Percentiles rank a stretch among this genome's conserved stretches.
These are phyloP conservation scores for Leccinum pellstonianum DNA, from an alignment of 768 basidiomycete genomes.

Conservation along the genomic window DNA sequence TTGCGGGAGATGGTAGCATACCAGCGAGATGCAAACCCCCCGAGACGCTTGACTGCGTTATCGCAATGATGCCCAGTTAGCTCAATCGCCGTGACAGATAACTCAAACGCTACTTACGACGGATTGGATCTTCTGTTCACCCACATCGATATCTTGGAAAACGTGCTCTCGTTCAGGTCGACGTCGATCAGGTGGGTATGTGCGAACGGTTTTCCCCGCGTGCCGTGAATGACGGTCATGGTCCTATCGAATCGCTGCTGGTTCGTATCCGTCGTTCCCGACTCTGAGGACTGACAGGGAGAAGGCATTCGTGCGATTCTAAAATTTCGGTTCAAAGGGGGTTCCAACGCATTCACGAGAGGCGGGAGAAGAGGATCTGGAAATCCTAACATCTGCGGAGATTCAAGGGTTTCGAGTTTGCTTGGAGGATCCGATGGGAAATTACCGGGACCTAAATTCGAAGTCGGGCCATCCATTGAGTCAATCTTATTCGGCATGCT, in stretches of 20 bases:
- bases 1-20: conserved; percentile 39
- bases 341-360: conserved; percentile 10
- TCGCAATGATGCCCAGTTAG: background rate
- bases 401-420: background rate
- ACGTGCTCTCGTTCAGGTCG: conserved; percentile 29
- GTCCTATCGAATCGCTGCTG: conserved; percentile 14
- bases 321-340: conserved; percentile 21
- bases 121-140: conserved; percentile 28
- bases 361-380: conserved; percentile 13
- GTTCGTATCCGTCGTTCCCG: background rate
- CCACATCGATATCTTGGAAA: conserved; percentile 37
- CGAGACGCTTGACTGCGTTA: conserved; percentile 32
- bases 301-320: conserved; percentile 4
- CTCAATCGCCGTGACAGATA: background rate
- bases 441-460: background rate
- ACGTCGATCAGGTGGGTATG: conserved; percentile 27
- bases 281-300: background rate
- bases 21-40: conserved; percentile 46
- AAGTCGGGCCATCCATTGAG: conserved; percentile 1
- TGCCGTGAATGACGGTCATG: conserved; percentile 21
- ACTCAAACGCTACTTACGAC: conserved; percentile 30
- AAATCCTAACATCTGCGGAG: background rate
- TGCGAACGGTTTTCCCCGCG: conserved; percentile 21
- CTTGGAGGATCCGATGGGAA: background rate
- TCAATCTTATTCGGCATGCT: background rate